Conservation (phyloP, 495 filamentous ascomycete genomes). For the Neurospora tetrasperma region DNA sequence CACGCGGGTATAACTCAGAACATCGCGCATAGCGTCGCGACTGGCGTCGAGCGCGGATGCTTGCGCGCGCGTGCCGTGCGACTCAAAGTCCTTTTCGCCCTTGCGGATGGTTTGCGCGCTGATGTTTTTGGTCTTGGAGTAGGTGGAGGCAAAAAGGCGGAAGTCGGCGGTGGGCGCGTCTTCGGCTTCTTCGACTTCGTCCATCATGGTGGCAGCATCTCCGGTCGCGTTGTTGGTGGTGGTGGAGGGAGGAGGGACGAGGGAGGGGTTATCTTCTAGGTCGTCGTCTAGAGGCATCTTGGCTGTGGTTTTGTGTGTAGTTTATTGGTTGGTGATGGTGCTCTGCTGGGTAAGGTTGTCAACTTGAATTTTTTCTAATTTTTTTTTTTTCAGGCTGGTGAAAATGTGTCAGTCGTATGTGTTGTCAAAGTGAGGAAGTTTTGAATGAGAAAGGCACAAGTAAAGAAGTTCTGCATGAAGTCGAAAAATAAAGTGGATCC, state of each 20-base stretch:
- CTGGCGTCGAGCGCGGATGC: slow-evolving; percentile 63
- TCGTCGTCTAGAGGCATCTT: slow-evolving; percentile 38
- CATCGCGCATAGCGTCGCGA: slow-evolving; percentile 83
- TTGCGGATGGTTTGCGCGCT: slow-evolving; percentile 35
- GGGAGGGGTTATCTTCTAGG: slow-evolving; percentile 21
- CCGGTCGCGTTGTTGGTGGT: not conserved
- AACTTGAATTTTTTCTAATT: not conserved
- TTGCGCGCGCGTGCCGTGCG: slow-evolving; percentile 77
- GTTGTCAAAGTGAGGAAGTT: not conserved
- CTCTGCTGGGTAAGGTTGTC: not conserved
- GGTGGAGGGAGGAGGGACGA: not conserved
- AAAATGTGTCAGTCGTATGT: not conserved
- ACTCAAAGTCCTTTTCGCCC: slow-evolving; percentile 95
- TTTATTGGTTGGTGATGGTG: not conserved
- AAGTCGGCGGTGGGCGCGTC: slow-evolving; percentile 60
- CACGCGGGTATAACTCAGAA: slow-evolving; percentile 59
- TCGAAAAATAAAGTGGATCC: not conserved
- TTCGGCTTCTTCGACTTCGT: slow-evolving; percentile 60
- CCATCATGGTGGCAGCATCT: slow-evolving; percentile 4
- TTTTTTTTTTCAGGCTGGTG: not conserved
- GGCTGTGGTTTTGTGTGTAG: not conserved
- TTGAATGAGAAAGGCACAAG: not conserved
- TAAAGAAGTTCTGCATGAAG: slow-evolving; percentile 4
- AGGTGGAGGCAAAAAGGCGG: slow-evolving; percentile 56
- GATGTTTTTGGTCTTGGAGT: slow-evolving; percentile 31